Percentiles rank a stretch among this genome's conserved stretches.
Evolutionary conservation across 192 early-diverging fungal genomes (phyloP).

Genomic region (Coemansia sp.): DNA sequence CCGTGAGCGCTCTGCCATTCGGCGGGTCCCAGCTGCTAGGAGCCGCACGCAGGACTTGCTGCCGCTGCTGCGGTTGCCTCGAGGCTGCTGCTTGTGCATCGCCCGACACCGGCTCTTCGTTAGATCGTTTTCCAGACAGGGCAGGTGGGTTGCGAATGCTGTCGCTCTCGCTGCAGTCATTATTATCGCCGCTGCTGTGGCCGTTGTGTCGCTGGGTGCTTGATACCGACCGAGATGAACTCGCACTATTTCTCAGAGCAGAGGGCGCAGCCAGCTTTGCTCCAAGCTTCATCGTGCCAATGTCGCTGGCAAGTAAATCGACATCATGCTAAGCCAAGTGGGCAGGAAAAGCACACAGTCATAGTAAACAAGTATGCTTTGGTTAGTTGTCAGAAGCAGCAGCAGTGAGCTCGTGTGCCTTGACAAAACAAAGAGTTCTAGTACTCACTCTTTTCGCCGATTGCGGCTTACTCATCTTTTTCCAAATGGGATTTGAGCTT

Average conservation of each 20-base stretch:
- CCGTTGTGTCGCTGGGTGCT: slow-evolving; percentile 14
- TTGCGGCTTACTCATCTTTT: background rate
- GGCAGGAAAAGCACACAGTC: background rate
- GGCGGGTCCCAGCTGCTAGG: slow-evolving; percentile 2
- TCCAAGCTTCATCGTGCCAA: slow-evolving; percentile 33
- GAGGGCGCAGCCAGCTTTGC: slow-evolving; percentile 5
- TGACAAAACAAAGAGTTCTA: background rate
- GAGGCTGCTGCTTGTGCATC: background rate
- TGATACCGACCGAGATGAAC: slow-evolving; percentile 5
- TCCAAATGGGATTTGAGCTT: background rate
- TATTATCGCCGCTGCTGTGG: background rate
- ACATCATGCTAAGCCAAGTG: slow-evolving; percentile 19
- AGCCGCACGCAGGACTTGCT: background rate
- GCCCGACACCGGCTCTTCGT: background rate
- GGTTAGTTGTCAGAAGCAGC: background rate
- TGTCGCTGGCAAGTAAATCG: slow-evolving; percentile 26
- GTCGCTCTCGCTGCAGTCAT: slow-evolving; percentile 5
- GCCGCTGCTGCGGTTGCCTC: background rate
- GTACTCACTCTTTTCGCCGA: slow-evolving; percentile 4
- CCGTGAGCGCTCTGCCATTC: background rate
- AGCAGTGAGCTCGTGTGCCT: background rate
- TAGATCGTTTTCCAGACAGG: background rate
- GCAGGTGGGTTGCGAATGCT: background rate
- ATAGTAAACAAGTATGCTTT: background rate
- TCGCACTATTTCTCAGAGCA: background rate